Conservation (phyloP, 2,329 filamentous ascomycete species). For the Tolypocladium album region DNA sequence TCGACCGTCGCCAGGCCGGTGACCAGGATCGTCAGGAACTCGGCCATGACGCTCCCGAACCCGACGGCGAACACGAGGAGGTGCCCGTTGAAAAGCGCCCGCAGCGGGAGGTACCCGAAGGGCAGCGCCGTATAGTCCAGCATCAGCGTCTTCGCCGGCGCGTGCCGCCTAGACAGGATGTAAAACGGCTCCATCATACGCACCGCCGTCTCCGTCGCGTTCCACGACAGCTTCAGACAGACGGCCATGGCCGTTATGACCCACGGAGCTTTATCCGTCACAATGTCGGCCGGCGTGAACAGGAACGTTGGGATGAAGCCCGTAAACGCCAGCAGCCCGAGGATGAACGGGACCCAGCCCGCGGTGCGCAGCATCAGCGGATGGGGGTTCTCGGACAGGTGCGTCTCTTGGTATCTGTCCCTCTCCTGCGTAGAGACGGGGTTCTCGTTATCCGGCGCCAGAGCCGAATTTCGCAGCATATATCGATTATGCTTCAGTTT, state of each 20-base stretch:
- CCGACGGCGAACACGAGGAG: constrained; percentile 58
- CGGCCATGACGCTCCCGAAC: constrained; percentile 59
- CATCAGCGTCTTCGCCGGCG: constrained; percentile 53
- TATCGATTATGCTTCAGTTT: constrained; percentile 57
- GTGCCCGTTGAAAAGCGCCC: constrained; percentile 53
- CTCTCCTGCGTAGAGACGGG: constrained; percentile 27
- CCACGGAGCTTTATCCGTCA: constrained; percentile 55
- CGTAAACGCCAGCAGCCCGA: constrained; percentile 44
- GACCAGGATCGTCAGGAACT: constrained; percentile 60
- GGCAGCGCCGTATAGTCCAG: constrained; percentile 66
- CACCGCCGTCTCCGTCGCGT: constrained; percentile 55
- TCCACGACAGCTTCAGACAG: constrained; percentile 57
- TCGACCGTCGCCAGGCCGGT: constrained; percentile 56
- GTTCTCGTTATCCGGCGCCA: constrained; percentile 51
- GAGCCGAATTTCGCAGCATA: constrained; percentile 57
- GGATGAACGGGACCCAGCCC: constrained; percentile 50
- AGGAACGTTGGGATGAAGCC: constrained; percentile 50
- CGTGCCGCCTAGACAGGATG: constrained; percentile 55
- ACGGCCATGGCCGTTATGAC: constrained; percentile 56
- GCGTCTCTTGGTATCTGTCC: constrained; percentile 36
- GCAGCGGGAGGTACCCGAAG: constrained; percentile 53
- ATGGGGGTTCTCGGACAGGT: constrained; percentile 51
- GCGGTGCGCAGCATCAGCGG: constrained; percentile 55
- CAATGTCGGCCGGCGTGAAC: constrained; percentile 41
- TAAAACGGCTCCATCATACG: constrained; percentile 69